Evolutionary conservation across 1,139 yeast genomes (phyloP).

Genomic region (Zygoascus meyerae): DNA sequence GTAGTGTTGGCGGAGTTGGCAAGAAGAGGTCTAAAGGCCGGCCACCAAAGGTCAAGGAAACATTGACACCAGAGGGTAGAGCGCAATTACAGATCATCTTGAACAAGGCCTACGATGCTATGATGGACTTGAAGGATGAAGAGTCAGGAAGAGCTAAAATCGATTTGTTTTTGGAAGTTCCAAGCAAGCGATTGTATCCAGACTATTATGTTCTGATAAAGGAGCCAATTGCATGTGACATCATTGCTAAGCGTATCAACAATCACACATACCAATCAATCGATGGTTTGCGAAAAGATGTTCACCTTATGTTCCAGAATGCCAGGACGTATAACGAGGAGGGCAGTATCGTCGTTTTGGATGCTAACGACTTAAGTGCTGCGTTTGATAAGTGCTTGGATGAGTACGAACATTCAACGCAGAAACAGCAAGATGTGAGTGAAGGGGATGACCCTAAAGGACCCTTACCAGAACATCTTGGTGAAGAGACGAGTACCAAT

Average conservation of each 20-base stretch:
- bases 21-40: conserved; percentile 12
- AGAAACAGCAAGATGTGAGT: not conserved
- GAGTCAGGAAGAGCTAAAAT: conserved; percentile 34
- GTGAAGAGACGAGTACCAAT: too few relatives aligned
- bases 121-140: conserved; percentile 21
- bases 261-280: conserved; percentile 48
- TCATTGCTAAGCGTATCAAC: conserved; percentile 38
- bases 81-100: conserved; percentile 23
- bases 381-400: conserved; percentile 15
- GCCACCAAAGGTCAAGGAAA: conserved; percentile 11
- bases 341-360: conserved; percentile 75
- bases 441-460: not conserved
- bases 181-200: conserved; percentile 66
- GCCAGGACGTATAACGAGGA: conserved; percentile 88
- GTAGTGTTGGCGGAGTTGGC: conserved; percentile 15
- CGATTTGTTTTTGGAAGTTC: conserved; percentile 66
- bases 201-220: conserved; percentile 79
- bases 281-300: conserved; percentile 62
- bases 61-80: conserved; percentile 21
- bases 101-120: conserved; percentile 21
- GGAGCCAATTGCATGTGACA: conserved; percentile 75
- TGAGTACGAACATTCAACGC: not conserved
- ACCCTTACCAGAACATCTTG: too few relatives aligned
- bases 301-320: conserved; percentile 72
- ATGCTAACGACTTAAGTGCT: conserved; percentile 62